phyloP scores from a whole-genome alignment of 306 rosid genomes.

The Cicer judaicum region DNA sequence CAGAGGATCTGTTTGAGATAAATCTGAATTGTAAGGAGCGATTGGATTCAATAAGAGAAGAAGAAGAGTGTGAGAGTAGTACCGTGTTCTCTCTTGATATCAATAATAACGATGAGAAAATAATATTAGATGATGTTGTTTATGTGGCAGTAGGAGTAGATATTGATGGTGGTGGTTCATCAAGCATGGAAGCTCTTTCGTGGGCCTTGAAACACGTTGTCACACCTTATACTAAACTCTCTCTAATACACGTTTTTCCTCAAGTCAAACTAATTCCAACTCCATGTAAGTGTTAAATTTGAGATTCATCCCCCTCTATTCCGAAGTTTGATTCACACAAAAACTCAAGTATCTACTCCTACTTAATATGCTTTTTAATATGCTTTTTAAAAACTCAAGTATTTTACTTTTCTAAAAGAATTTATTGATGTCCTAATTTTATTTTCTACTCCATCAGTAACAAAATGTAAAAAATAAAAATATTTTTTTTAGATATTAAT shows the following conservation, averaged over 20 bases:
- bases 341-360: no score
- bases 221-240: slow-evolving; percentile 47
- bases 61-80: slow-evolving; percentile 47
- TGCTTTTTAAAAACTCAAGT: no score
- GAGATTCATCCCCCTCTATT: no score
- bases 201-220: slow-evolving; percentile 68
- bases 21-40: slow-evolving; percentile 37
- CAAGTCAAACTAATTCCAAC: slow-evolving; percentile 60
- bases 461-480: no score
- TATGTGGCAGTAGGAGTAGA: slow-evolving; percentile 61
- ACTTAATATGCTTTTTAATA: no score
- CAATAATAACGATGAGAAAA: neutral
- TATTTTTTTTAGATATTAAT: no score
- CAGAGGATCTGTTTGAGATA: slow-evolving; percentile 43
- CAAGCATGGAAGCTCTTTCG: slow-evolving; percentile 67
- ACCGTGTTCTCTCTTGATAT: slow-evolving; percentile 50
- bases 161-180: slow-evolving; percentile 26
- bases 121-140: slow-evolving; percentile 44
- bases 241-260: slow-evolving; percentile 74
- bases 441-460: no score
- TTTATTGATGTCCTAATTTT: no score
- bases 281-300: slow-evolving; percentile 58
- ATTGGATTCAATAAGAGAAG: slow-evolving; percentile 60
- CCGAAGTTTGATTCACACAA: no score
- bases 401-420: no score